Conservation (phyloP, 495 filamentous ascomycete genomes). For the Hypoxylon intermedium region DNA sequence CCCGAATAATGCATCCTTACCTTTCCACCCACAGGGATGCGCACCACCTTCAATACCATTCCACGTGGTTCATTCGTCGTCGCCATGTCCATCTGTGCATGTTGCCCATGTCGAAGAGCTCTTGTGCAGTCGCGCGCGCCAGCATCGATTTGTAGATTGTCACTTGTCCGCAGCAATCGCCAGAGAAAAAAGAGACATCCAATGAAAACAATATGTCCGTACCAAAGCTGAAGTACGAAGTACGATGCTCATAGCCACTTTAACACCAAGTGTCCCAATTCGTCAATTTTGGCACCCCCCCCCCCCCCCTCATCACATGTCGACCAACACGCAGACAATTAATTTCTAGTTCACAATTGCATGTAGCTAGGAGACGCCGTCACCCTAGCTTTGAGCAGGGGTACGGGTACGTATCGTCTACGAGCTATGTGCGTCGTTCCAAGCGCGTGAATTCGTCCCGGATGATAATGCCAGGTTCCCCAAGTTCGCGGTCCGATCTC, state of each 20-base stretch:
- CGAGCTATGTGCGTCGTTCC: no score
- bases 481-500: neutral
- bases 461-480: neutral
- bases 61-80: slow-evolving; percentile 22
- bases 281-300: neutral
- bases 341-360: slow-evolving; percentile 15
- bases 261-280: slow-evolving; percentile 2
- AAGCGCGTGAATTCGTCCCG: slow-evolving; percentile 12
- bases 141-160: neutral
- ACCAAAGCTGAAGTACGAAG: neutral
- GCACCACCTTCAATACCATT: slow-evolving; percentile 17
- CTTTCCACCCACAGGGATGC: slow-evolving; percentile 28
- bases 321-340: slow-evolving; percentile 7
- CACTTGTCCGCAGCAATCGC: neutral
- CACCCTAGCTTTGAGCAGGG: slow-evolving; percentile 1
- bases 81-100: slow-evolving; percentile 1
- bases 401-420: slow-evolving; percentile 9
- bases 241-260: slow-evolving; percentile 4
- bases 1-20: slow-evolving; percentile 17
- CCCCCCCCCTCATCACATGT: slow-evolving; percentile 11
- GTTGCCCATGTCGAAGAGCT: neutral
- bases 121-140: neutral
- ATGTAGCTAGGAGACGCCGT: slow-evolving; percentile 9
- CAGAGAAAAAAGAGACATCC: neutral
- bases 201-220: neutral